Base-by-base conservation (phyloP, 2,329 filamentous ascomycete species). In the Paraconiothyrium brasiliense region DNA sequence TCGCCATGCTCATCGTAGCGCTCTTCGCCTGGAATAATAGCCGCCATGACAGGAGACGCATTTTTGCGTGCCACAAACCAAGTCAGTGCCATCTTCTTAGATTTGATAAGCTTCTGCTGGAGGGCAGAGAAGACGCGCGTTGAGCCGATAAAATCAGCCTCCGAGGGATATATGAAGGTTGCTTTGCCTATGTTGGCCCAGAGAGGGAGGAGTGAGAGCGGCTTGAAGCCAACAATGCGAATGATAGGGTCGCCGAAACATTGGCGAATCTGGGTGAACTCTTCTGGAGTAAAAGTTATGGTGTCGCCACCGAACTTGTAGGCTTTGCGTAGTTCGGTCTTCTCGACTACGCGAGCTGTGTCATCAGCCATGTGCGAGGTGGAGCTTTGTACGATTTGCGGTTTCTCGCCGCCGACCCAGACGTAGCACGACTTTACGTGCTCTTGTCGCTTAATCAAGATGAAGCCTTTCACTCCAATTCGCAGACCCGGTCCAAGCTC, bases 291-390 rank as follows among this genome's bases (percentile, higher is more conserved):
- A 76, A 99, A 99, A 52, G 90, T 86, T 50, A 99, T 88, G 51
- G 93, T 93, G 67, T 97, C 92, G 43, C 93, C 94, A 13, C 94
- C 95, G 73, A 98, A 98, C 71, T 95, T 97, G 83, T 95, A 99
- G 0, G 94, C 95, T 78, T 95, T 97, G 61, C 91, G 91, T 22
- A 96, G 87, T 71, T 98, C 93, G 3, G 81, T 81, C 69, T 94
- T 94, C 65, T 96, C 90, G 0, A 98, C 88, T 0, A 88, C 87
- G 41, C 89, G 86, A 2, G 90, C 87, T 20, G 89, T 93, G 68
- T 96, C 92, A 63, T 93, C 91, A 4, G 92, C 90, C 58, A 94
- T 85, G 59, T 89, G 87, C 1, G 88, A 89, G 0, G 92, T 95
- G 69, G 90, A 87, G 1, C 91, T 89, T 13, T 87, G 84, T 0